phyloP scores from a whole-genome alignment of 805 yeast genomes.

The Kodamaea neixiangensis region DNA sequence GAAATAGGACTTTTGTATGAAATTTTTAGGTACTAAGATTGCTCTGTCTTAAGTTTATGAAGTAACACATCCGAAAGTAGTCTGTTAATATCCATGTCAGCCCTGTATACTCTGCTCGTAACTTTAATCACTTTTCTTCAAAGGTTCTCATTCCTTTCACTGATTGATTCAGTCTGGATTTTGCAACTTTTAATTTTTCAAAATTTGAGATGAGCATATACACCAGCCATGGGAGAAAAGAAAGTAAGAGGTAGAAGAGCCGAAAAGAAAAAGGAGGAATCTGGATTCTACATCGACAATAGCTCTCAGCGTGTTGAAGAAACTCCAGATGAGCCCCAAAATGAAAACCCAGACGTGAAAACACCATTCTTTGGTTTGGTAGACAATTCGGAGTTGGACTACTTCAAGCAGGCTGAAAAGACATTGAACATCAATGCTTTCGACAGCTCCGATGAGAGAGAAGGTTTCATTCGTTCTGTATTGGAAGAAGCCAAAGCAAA shows the following conservation, averaged over 20 bases:
- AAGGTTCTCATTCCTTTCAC: too few relatives aligned
- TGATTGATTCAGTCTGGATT: background rate
- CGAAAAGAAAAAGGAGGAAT: constrained; percentile 28
- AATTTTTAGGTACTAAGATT: too few relatives aligned
- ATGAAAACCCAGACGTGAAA: constrained; percentile 19
- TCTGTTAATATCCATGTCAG: too few relatives aligned
- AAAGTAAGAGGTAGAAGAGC: constrained; percentile 47
- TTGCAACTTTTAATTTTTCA: constrained; percentile 1
- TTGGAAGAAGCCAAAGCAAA: constrained; percentile 86
- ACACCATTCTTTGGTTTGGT: constrained; percentile 80
- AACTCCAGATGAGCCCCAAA: constrained; percentile 8
- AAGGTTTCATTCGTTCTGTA: constrained; percentile 72
- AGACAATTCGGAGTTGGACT: constrained; percentile 81
- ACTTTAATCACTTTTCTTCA: too few relatives aligned
- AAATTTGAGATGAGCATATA: constrained; percentile 8
- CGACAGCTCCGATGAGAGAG: constrained; percentile 68
- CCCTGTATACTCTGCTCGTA: too few relatives aligned
- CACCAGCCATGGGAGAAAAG: constrained; percentile 12
- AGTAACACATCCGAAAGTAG: too few relatives aligned
- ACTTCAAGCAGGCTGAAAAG: constrained; percentile 90
- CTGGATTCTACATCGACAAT: constrained; percentile 10
- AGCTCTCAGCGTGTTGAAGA: constrained; percentile 15
- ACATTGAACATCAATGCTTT: constrained; percentile 81
- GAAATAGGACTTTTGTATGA: too few relatives aligned
- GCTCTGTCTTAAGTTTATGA: too few relatives aligned